Conservation (phyloP, 345 rosid genomes). For the Citrus sinensis region DNA sequence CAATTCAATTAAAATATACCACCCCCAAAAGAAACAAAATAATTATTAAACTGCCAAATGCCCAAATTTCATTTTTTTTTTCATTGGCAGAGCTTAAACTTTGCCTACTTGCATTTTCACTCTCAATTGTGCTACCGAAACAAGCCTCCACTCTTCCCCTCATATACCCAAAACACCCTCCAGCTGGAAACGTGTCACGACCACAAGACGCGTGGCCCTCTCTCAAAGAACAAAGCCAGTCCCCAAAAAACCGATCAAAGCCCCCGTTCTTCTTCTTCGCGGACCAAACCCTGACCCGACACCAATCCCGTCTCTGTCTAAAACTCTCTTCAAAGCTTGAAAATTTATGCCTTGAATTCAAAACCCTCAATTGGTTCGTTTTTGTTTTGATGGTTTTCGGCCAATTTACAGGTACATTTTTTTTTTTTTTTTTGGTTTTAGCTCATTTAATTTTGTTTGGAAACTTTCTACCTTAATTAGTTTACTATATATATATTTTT, state of each 20-base stretch:
- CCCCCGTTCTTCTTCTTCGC: background rate
- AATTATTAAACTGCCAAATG: no score
- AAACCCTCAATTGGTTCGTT: background rate
- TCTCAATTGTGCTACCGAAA: background rate
- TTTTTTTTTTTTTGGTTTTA: background rate
- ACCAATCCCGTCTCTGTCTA: background rate
- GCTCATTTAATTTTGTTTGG: background rate
- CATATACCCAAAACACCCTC: background rate
- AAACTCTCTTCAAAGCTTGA: background rate
- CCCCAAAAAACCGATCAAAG: background rate
- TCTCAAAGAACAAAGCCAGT: constrained; percentile 5
- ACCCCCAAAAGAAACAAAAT: no score
- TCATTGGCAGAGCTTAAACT: no score
- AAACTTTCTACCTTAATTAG: background rate
- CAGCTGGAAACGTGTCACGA: background rate
- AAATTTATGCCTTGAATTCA: background rate
- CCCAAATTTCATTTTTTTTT: no score
- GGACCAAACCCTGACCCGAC: constrained; percentile 7
- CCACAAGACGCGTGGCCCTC: background rate
- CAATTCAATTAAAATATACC: no score
- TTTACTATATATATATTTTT: background rate
- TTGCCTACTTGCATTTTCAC: constrained; percentile 6
- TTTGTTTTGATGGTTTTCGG: background rate
- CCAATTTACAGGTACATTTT: constrained; percentile 1
- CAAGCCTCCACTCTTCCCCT: background rate